Evolutionary conservation across 768 basidiomycete species (phyloP), one percentile per base, ranked within the genome.

Genomic region (Leccinum truebloodii): DNA sequence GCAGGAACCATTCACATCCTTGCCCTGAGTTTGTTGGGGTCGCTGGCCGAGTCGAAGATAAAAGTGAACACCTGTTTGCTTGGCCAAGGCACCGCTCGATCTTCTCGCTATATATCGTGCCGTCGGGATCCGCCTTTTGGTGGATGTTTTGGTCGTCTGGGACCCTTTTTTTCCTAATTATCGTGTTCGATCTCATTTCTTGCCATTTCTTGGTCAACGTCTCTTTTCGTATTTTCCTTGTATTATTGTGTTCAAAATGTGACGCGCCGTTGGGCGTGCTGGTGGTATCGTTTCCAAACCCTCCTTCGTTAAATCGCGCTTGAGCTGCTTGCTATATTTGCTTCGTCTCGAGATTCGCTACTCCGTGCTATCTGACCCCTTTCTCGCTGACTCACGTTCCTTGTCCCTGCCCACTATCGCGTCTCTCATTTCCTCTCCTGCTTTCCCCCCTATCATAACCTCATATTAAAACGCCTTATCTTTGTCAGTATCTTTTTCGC

Each of bases 1-100:
- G 18, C 68, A 72, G 55, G 71, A 69, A 26, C 63, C 65, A 30
- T 75, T 61, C 26, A 30, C 55, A 9, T 50, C 70, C 22, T 65
- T 68, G 24, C 50, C 52, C 3, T 72, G 60, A 72, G 37, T 37
- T 46, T 16, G 10, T 44, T 9, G 28, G 50, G 48, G 54, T 37
- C 26, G 50, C 54, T 59, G 28, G 44, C 34, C 30, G 20, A 44
- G 41, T 54, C 9, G 20, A 20, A 46, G 44, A 46, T 20, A 22
- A 44, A 44, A 46, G 44, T 46, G 44, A 63, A 63, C 41, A 55
- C 22, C 53, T 24, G 7, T 20, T 22, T 39, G 14, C 55, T 39
- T 52, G 52, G 50, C 53, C 41, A 22, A 24, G 28, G 57, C 44
- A 9, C 57, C n/a, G 46, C 22, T 54, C 35, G 48, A 52, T 18